Conservation (phyloP, 352 stramenopile species). For the Plasmopara halstedii region DNA sequence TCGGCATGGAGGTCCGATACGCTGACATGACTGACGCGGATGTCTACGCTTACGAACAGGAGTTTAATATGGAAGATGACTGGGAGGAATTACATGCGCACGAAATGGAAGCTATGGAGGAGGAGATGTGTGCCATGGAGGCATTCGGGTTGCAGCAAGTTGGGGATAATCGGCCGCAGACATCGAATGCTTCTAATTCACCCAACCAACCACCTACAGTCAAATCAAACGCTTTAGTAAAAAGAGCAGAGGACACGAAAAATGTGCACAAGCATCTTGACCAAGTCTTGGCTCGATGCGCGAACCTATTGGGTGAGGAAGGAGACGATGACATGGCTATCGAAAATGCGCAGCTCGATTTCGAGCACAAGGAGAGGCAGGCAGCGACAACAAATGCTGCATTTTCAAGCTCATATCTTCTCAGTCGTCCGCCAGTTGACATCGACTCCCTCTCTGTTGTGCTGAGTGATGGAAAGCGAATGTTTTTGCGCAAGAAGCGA, state of each 20-base stretch:
- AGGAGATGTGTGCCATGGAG: constrained; percentile 55
- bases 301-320: constrained; percentile 49
- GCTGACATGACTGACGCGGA: constrained; percentile 72
- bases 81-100: constrained; percentile 78
- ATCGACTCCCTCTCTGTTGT: constrained; percentile 54
- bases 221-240: constrained; percentile 5
- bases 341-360: constrained; percentile 23
- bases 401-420: constrained; percentile 37
- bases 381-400: constrained; percentile 10
- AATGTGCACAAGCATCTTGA: constrained; percentile 42
- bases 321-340: constrained; percentile 38
- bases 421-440: constrained; percentile 52
- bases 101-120: constrained; percentile 72
- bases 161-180: constrained; percentile 8
- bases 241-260: constrained; percentile 20
- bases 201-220: constrained; percentile 2
- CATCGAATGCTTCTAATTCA: not conserved
- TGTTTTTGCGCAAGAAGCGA: constrained; percentile 61
- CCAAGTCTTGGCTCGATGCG: constrained; percentile 52
- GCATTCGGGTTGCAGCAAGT: constrained; percentile 25
- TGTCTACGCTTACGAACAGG: constrained; percentile 71
- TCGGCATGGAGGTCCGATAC: too few species aligned
- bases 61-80: constrained; percentile 69
- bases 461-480: constrained; percentile 36
- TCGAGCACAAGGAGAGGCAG: constrained; percentile 25